Evolutionary conservation across 148 eudicot genomes (phyloP).

Genomic region (Fagopyrum tataricum): DNA sequence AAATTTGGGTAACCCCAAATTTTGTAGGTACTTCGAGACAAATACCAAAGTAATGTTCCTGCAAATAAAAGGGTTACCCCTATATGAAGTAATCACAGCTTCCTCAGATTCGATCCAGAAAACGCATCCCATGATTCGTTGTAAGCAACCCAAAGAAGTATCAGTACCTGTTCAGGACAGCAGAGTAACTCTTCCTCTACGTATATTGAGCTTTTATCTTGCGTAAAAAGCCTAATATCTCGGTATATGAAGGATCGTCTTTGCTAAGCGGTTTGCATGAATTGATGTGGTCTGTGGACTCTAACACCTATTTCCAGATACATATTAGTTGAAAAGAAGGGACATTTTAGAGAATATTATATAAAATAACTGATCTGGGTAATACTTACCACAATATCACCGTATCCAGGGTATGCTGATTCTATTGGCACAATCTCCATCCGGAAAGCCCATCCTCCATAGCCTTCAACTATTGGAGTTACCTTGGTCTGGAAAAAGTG

Average conservation of each 20-base stretch:
- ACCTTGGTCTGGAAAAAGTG: conserved; percentile 73
- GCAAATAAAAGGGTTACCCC: not conserved
- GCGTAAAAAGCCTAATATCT: conserved; percentile 63
- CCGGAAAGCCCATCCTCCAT: conserved; percentile 98
- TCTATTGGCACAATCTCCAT: conserved; percentile 95
- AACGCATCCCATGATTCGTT: too few relatives aligned
- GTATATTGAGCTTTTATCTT: conserved; percentile 49
- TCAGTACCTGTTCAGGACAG: not conserved
- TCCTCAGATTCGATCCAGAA: not conserved
- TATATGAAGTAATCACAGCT: not conserved
- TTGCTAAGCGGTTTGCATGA: conserved; percentile 90
- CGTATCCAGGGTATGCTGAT: conserved; percentile 98
- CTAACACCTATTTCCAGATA: conserved; percentile 52
- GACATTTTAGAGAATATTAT: not conserved
- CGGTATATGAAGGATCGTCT: conserved; percentile 78
- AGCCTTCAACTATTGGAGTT: conserved; percentile 97
- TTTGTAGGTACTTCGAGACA: not conserved
- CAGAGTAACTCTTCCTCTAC: not conserved
- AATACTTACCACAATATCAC: conserved; percentile 94
- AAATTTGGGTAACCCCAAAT: not conserved
- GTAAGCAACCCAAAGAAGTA: not conserved
- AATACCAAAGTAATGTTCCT: not conserved
- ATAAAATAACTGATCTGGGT: not conserved
- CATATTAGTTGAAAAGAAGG: not conserved
- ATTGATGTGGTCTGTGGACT: conserved; percentile 96